These are phyloP conservation scores for Oemleria cerasiformis DNA, from an alignment of 306 rosid genomes.

Conservation along the genomic window DNA sequence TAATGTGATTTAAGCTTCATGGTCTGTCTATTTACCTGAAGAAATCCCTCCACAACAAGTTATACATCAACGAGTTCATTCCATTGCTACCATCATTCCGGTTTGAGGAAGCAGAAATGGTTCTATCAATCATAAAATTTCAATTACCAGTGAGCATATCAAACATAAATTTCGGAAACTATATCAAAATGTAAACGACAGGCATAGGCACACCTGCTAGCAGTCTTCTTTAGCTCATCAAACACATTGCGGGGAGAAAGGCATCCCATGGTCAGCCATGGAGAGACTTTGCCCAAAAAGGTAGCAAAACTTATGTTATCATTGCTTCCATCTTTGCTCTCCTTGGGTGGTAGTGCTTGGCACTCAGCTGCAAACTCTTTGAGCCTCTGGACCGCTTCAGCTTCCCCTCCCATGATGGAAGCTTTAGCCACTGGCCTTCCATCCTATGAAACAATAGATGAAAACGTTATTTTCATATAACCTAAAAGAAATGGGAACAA, in stretches of 20 bases:
- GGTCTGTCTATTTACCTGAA: constrained; percentile 59
- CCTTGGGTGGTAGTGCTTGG: constrained; percentile 71
- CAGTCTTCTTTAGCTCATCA: constrained; percentile 73
- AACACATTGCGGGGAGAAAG: constrained; percentile 87
- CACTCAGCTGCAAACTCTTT: constrained; percentile 77
- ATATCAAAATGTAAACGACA: constrained; percentile 13
- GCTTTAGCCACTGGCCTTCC: constrained; percentile 58
- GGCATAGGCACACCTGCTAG: constrained; percentile 52
- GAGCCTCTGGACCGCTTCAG: constrained; percentile 83
- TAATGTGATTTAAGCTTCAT: not conserved
- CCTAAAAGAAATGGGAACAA: no score
- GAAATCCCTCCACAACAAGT: constrained; percentile 97
- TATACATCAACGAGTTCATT: constrained; percentile 84
- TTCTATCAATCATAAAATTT: constrained; percentile 30
- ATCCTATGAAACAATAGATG: constrained; percentile 44
- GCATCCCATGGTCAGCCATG: constrained; percentile 97
- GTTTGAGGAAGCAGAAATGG: constrained; percentile 54
- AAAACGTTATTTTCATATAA: constrained; percentile 19
- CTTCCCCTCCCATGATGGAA: constrained; percentile 87
- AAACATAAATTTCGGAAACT: constrained; percentile 6
- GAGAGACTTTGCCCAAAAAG: constrained; percentile 95
- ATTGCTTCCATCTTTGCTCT: constrained; percentile 50
- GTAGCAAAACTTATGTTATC: constrained; percentile 83
- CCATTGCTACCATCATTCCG: constrained; percentile 62
- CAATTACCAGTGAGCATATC: constrained; percentile 17